These are phyloP conservation scores for Cryptococcus deneoformans DNA, from an alignment of 1,284 basidiomycete genomes.

Conservation along the genomic window DNA sequence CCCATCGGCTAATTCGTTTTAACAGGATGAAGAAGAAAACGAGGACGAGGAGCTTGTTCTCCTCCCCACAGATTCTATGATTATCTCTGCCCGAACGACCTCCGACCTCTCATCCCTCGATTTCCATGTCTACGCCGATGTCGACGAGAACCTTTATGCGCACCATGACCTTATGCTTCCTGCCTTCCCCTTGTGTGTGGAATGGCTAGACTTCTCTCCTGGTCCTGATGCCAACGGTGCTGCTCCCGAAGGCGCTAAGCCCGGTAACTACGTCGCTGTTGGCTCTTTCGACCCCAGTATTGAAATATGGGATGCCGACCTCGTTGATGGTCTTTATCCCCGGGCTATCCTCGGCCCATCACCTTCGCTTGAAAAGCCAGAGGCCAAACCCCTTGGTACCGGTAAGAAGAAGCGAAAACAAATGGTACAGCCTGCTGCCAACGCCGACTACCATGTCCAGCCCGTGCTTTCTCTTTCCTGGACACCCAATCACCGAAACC, in stretches of 20 bases:
- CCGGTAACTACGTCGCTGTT: conserved; percentile 91
- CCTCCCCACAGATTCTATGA: conserved; percentile 83
- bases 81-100: conserved; percentile 92
- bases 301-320: conserved; percentile 96
- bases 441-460: conserved; percentile 82
- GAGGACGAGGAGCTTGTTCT: conserved; percentile 91
- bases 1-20: not conserved
- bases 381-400: conserved; percentile 71
- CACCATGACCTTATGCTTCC: conserved; percentile 99
- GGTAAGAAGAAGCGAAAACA: conserved; percentile 96
- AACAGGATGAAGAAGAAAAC: conserved; percentile 68
- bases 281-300: conserved; percentile 98
- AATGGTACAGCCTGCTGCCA: conserved; percentile 65
- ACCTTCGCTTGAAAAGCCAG: conserved; percentile 69
- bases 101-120: conserved; percentile 97
- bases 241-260: conserved; percentile 37
- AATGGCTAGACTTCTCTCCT: conserved; percentile 91
- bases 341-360: conserved; percentile 77
- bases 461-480: conserved; percentile 89
- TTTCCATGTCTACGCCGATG: conserved; percentile 90
- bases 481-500: conserved; percentile 84
- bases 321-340: conserved; percentile 92
- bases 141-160: conserved; percentile 87
- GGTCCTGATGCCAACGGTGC: conserved; percentile 34
- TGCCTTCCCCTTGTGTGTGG: conserved; percentile 95